These are phyloP conservation scores for Hanseniaspora clermontiae DNA, from an alignment of 805 yeast species.

Conservation along the genomic window DNA sequence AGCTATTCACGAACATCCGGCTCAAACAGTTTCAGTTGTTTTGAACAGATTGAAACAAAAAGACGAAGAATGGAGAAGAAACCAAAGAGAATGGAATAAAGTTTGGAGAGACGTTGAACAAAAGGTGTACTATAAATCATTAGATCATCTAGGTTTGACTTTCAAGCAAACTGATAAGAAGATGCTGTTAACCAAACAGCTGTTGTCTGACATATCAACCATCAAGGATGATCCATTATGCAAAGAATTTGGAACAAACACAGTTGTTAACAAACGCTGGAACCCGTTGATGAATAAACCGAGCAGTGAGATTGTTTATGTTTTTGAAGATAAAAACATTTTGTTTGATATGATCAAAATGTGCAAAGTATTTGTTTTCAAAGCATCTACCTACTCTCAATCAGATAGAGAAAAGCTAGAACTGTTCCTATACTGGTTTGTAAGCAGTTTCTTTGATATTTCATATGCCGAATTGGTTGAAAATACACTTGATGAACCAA, in stretches of 20 bases:
- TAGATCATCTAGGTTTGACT: constrained; percentile 90
- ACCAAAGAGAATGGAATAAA: constrained; percentile 97
- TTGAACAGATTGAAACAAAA: constrained; percentile 87
- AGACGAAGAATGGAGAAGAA: constrained; percentile 97
- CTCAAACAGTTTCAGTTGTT: constrained; percentile 87
- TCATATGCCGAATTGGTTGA: constrained; percentile 29
- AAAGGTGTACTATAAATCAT: constrained; percentile 80
- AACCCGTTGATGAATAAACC: constrained; percentile 81
- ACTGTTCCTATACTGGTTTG: constrained; percentile 56
- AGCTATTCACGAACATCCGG: constrained; percentile 89
- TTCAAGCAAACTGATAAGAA: constrained; percentile 96
- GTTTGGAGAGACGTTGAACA: constrained; percentile 98
- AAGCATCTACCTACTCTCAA: constrained; percentile 61
- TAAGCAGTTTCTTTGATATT: constrained; percentile 58
- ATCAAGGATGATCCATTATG: constrained; percentile 55
- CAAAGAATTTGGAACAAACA: background rate
- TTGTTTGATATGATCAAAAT: constrained; percentile 62
- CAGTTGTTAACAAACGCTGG: constrained; percentile 48
- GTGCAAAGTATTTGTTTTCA: constrained; percentile 51
- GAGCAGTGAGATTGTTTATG: constrained; percentile 55
- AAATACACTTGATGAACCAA: background rate
- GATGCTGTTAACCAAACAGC: constrained; percentile 73
- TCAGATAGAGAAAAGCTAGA: constrained; percentile 68
- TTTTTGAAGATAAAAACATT: constrained; percentile 52
- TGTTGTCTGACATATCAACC: constrained; percentile 83